Conservation (phyloP, 169 alveolate species). For the Cardiosporidium cionae region DNA sequence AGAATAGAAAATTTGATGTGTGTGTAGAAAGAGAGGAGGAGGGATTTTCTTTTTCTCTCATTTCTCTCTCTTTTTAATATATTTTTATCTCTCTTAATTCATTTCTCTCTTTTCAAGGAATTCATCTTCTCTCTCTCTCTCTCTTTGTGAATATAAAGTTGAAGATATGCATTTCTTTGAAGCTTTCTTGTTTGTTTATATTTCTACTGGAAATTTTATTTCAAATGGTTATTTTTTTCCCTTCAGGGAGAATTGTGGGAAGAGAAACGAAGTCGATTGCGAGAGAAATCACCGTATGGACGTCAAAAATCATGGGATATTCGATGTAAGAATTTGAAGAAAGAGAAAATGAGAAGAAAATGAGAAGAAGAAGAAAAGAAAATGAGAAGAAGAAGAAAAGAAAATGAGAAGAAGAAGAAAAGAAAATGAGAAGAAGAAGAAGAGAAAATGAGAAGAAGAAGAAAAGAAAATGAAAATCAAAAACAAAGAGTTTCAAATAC, state of each 20-base stretch:
- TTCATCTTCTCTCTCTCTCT: too few species aligned
- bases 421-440: background rate
- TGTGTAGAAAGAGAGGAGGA: too few species aligned
- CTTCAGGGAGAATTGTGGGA: constrained; percentile 62
- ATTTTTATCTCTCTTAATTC: background rate
- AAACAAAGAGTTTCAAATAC: background rate
- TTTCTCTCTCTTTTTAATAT: too few species aligned
- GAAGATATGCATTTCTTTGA: too few species aligned
- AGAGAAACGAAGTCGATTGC: constrained; percentile 58
- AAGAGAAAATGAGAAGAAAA: background rate
- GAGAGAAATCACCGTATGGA: constrained; percentile 70
- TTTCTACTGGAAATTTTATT: too few species aligned
- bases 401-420: background rate
- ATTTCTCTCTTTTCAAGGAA: too few species aligned
- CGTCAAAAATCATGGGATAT: constrained; percentile 67
- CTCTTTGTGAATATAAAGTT: too few species aligned
- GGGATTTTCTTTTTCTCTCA: too few species aligned
- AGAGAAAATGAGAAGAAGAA: background rate
- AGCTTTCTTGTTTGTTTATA: too few species aligned
- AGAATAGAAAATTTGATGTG: too few species aligned
- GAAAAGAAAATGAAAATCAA: background rate
- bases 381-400: too few species aligned
- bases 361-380: background rate
- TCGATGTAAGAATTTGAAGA: constrained; percentile 30
- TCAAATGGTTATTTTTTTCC: constrained; percentile 28